These are phyloP conservation scores for Diplocarpon mali DNA, from an alignment of 2,329 filamentous ascomycete species.

Conservation along the genomic window DNA sequence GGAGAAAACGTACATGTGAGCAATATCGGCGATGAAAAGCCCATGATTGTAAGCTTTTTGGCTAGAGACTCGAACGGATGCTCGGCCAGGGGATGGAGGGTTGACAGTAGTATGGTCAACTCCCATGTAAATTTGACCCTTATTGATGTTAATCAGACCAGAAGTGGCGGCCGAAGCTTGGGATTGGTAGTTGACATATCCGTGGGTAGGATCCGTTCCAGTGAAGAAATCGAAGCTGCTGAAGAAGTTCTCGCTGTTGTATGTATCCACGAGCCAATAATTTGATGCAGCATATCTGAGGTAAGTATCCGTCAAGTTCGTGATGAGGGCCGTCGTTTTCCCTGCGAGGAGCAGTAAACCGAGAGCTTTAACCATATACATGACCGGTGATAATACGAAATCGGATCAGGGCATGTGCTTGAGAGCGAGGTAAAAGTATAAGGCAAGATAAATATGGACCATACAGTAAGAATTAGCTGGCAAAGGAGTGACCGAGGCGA, in stretches of 20 bases:
- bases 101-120: constrained; percentile 51
- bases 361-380: constrained; percentile 1
- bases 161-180: constrained; percentile 39
- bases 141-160: constrained; percentile 46
- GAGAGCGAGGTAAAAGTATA: not conserved
- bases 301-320: constrained; percentile 10
- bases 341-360: constrained; percentile 6
- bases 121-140: constrained; percentile 53
- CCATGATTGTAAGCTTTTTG: constrained; percentile 52
- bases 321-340: constrained; percentile 6
- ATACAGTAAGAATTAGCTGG: not conserved
- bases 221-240: constrained; percentile 40
- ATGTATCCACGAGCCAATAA: constrained; percentile 29
- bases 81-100: constrained; percentile 37
- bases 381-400: not conserved
- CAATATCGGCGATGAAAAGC: constrained; percentile 60
- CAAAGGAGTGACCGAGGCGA: constrained; percentile 4
- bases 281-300: constrained; percentile 3
- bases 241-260: constrained; percentile 34
- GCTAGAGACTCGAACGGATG: constrained; percentile 57
- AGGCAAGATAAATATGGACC: not conserved
- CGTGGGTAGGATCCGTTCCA: constrained; percentile 49
- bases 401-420: not conserved
- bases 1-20: constrained; percentile 48
- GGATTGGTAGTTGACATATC: constrained; percentile 52